Evolutionary conservation across 768 basidiomycete genomes (phyloP).

Genomic region (Auricularia heimuer): DNA sequence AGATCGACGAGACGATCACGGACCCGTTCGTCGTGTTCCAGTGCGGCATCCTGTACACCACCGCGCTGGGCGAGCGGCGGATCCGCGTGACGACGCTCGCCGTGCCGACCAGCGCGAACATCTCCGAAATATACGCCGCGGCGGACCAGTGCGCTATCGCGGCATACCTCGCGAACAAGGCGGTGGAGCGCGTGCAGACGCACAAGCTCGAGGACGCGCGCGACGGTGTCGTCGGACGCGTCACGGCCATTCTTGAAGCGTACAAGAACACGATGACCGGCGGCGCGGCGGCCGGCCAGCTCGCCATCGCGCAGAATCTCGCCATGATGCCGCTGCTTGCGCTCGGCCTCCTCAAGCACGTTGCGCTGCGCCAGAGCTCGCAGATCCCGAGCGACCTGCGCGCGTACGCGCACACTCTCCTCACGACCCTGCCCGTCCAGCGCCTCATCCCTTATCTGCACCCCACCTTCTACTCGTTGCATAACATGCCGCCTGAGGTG

Average conservation of each 20-base stretch:
- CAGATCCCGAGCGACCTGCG: constrained; percentile 96
- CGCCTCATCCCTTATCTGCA: constrained; percentile 88
- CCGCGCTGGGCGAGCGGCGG: constrained; percentile 53
- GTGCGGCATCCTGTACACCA: constrained; percentile 89
- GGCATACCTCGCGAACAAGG: constrained; percentile 83
- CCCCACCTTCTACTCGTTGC: constrained; percentile 89
- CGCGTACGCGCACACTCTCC: constrained; percentile 86
- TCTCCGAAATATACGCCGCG: constrained; percentile 84
- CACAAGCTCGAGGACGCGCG: constrained; percentile 85
- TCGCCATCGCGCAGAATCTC: constrained; percentile 87
- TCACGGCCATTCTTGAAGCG: constrained; percentile 73
- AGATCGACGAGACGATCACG: constrained; percentile 90
- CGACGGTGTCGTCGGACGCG: constrained; percentile 71
- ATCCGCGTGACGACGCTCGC: constrained; percentile 87
- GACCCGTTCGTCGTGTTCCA: constrained; percentile 89
- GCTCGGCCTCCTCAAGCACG: constrained; percentile 90
- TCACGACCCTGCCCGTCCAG: constrained; percentile 88
- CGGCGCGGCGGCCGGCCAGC: constrained; percentile 85
- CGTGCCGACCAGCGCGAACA: constrained; percentile 75
- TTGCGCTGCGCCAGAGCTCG: constrained; percentile 89
- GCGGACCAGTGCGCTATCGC: constrained; percentile 83
- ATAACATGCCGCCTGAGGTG: constrained; percentile 92
- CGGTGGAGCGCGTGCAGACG: constrained; percentile 78
- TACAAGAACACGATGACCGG: constrained; percentile 98
- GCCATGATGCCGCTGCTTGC: constrained; percentile 87